Conservation (phyloP, 1,139 yeast genomes). For the Pichia sp. region DNA sequence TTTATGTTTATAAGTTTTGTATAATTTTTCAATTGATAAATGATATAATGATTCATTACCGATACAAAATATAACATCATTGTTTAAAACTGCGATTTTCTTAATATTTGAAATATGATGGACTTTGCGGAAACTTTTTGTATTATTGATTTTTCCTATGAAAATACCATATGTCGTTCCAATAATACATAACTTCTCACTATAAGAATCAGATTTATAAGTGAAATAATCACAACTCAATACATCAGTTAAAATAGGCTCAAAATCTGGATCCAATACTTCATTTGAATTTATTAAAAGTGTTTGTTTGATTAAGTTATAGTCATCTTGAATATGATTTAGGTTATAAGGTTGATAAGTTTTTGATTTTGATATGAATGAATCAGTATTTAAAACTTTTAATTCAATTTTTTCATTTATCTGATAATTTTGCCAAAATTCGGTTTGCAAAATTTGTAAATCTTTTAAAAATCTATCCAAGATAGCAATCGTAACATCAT, state of each 20-base stretch:
- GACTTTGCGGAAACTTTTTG: conserved; percentile 53
- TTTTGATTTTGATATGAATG: conserved; percentile 18
- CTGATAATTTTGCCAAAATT: conserved; percentile 18
- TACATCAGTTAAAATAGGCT: conserved; percentile 31
- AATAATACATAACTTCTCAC: conserved; percentile 31
- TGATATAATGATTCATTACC: conserved; percentile 56
- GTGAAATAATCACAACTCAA: conserved; percentile 45
- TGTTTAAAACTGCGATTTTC: conserved; percentile 57
- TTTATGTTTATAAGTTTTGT: conserved; percentile 18
- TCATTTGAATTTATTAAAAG: conserved; percentile 9
- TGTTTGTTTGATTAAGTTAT: conserved; percentile 32
- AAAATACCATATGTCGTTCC: conserved; percentile 44
- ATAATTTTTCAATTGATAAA: conserved; percentile 45
- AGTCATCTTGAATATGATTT: conserved; percentile 5
- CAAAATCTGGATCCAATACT: background rate
- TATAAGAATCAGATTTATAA: conserved; percentile 11
- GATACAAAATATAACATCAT: conserved; percentile 53
- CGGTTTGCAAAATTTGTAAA: conserved; percentile 16
- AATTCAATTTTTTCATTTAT: conserved; percentile 17
- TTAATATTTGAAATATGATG: conserved; percentile 48
- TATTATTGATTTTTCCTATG: conserved; percentile 31
- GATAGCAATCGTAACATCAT: conserved; percentile 22
- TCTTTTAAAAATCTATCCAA: conserved; percentile 23
- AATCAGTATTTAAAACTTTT: conserved; percentile 22
- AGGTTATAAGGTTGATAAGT: conserved; percentile 4